Evolutionary conservation across 2,329 filamentous ascomycete genomes (phyloP).

Genomic region (Trematosphaeria pertusa): DNA sequence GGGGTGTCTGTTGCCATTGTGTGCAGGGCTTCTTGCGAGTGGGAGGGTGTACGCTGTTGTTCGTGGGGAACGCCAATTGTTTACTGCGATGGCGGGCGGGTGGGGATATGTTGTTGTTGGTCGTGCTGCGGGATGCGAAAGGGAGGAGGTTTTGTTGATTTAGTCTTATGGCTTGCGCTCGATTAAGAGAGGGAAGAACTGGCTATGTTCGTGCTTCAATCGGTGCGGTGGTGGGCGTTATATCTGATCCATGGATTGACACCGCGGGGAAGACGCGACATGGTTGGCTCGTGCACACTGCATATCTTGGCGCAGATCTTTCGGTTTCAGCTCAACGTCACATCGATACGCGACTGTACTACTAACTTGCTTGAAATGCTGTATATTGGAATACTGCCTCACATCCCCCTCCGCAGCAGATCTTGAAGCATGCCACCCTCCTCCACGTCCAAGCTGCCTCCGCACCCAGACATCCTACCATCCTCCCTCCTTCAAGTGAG

Average conservation of each 20-base stretch:
- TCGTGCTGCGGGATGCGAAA: no score
- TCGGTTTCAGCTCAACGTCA: background rate
- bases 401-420: constrained; percentile 12
- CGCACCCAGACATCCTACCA: constrained; percentile 7
- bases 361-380: constrained; percentile 14
- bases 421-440: constrained; percentile 1
- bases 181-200: no score
- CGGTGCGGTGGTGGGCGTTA: no score
- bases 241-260: constrained; percentile 4
- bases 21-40: background rate
- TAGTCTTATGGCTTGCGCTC: no score
- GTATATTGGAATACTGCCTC: constrained; percentile 21
- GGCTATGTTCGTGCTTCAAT: no score
- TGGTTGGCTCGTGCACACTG: constrained; percentile 11
- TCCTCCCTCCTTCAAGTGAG: background rate
- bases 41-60: background rate
- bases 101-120: no score
- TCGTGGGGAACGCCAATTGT: no score
- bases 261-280: constrained; percentile 33
- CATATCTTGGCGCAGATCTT: constrained; percentile 4
- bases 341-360: no score
- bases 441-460: constrained; percentile 9
- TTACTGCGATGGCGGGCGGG: no score
- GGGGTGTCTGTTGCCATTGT: constrained; percentile 25
- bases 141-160: no score